Evolutionary conservation across 1,139 yeast genomes (phyloP).

Genomic region (Lodderomyces elongisporus): DNA sequence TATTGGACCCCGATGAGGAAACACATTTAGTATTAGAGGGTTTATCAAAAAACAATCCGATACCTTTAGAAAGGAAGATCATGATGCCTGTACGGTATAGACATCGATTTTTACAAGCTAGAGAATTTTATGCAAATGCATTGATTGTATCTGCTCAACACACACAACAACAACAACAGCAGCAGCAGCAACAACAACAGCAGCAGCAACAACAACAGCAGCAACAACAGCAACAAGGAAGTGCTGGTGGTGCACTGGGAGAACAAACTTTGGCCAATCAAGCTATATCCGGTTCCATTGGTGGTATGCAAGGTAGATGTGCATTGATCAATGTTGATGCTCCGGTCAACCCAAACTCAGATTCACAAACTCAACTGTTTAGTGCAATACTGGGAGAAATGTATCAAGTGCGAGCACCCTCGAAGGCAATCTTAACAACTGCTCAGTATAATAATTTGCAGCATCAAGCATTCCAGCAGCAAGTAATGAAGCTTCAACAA

Average conservation of each 20-base stretch:
- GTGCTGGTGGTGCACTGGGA: slow-evolving; percentile 11
- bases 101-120: slow-evolving; percentile 69
- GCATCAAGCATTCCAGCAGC: slow-evolving; percentile 50
- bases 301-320: slow-evolving; percentile 72
- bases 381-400: slow-evolving; percentile 49
- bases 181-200: slow-evolving; percentile 12
- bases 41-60: slow-evolving; percentile 72
- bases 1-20: slow-evolving; percentile 78
- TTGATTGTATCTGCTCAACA: slow-evolving; percentile 36
- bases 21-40: slow-evolving; percentile 91
- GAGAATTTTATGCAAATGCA: slow-evolving; percentile 74
- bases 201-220: slow-evolving; percentile 13
- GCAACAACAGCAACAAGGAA: slow-evolving; percentile 10
- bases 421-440: slow-evolving; percentile 40
- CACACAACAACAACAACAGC: slow-evolving; percentile 13
- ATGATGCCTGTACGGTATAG: slow-evolving; percentile 67
- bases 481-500: slow-evolving; percentile 39
- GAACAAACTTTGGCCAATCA: slow-evolving; percentile 44
- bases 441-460: slow-evolving; percentile 43
- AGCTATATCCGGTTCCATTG: slow-evolving; percentile 53
- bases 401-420: slow-evolving; percentile 63
- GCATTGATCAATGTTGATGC: slow-evolving; percentile 66
- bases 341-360: slow-evolving; percentile 17
- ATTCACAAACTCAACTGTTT: slow-evolving; percentile 43
- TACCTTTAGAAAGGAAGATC: slow-evolving; percentile 76